A percentile compares a stretch with the other conserved stretches of the same genome.
phyloP scores from a whole-genome alignment of 768 basidiomycete species.

The Infundibulicybe gibba region DNA sequence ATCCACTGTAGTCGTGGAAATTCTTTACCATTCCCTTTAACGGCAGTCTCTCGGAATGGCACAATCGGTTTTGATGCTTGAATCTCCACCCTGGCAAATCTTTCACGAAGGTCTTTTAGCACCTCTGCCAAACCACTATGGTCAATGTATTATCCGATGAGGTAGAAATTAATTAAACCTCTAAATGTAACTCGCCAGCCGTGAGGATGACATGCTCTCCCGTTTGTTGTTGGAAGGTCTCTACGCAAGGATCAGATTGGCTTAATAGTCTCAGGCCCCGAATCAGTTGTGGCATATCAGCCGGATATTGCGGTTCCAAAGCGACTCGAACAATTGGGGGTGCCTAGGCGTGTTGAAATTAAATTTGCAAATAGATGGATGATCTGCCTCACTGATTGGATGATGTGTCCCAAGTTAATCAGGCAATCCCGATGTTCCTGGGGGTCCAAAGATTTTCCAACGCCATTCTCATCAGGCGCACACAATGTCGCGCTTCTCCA shows the following conservation, averaged over 20 bases:
- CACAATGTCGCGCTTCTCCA: constrained; percentile 91
- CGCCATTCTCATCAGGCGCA: constrained; percentile 47
- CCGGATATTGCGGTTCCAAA: constrained; percentile 76
- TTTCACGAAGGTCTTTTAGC: constrained; percentile 94
- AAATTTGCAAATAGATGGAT: neutral
- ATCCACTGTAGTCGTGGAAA: neutral
- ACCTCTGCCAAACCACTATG: constrained; percentile 54
- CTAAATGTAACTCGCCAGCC: constrained; percentile 93
- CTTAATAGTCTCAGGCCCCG: constrained; percentile 84
- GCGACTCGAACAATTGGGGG: constrained; percentile 95
- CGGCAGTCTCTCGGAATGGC: constrained; percentile 94
- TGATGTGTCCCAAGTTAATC: constrained; percentile 79
- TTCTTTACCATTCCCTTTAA: constrained; percentile 64
- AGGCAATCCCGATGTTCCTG: constrained; percentile 45
- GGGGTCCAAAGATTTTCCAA: constrained; percentile 26
- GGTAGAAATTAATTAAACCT: constrained; percentile 52
- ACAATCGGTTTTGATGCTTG: constrained; percentile 95
- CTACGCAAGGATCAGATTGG: constrained; percentile 96
- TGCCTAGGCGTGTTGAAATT: constrained; percentile 38
- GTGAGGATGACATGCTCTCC: constrained; percentile 97
- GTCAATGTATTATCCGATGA: neutral
- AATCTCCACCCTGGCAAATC: constrained; percentile 91
- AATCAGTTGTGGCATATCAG: constrained; percentile 88
- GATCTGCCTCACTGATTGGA: constrained; percentile 47
- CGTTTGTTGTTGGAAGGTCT: constrained; percentile 95